Evolutionary conservation across 2,329 filamentous ascomycete genomes (phyloP).

Genomic region (Blastomyces percursus): DNA sequence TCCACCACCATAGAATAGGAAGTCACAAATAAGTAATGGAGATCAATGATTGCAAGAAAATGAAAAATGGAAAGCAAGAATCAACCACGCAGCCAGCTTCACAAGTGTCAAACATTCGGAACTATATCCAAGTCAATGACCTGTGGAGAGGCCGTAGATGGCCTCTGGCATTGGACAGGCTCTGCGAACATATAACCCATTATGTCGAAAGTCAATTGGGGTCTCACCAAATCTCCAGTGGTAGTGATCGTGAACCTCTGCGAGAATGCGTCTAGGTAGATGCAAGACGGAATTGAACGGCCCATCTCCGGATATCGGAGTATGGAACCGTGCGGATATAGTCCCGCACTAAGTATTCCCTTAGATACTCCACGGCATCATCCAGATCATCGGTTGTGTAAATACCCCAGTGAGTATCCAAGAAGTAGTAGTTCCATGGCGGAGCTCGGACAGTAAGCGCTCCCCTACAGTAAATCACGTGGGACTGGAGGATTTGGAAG

Average conservation of each 20-base stretch:
- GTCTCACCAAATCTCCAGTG: not conserved
- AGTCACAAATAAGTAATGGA: not conserved
- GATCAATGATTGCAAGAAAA: not conserved
- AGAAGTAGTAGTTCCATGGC: not conserved
- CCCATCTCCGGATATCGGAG: not conserved
- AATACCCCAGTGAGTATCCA: too few relatives aligned
- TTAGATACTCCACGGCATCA: not conserved
- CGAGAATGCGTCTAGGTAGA: not conserved
- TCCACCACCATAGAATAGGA: too few relatives aligned
- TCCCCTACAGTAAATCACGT: not conserved
- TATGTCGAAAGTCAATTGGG: not conserved
- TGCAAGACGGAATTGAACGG: not conserved
- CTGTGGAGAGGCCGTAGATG: too few relatives aligned
- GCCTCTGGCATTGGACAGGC: not conserved
- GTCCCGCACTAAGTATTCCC: not conserved
- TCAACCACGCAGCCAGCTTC: not conserved
- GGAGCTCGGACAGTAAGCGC: not conserved
- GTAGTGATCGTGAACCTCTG: not conserved
- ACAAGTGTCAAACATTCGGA: not conserved
- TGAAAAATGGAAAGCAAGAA: not conserved
- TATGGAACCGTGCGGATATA: not conserved
- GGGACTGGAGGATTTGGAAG: not conserved
- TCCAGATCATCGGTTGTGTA: not conserved
- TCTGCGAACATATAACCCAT: not conserved
- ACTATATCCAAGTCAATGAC: too few relatives aligned